Base-by-base conservation (phyloP, 2,329 filamentous ascomycete genomes). In the Sporothrix humicola region DNA sequence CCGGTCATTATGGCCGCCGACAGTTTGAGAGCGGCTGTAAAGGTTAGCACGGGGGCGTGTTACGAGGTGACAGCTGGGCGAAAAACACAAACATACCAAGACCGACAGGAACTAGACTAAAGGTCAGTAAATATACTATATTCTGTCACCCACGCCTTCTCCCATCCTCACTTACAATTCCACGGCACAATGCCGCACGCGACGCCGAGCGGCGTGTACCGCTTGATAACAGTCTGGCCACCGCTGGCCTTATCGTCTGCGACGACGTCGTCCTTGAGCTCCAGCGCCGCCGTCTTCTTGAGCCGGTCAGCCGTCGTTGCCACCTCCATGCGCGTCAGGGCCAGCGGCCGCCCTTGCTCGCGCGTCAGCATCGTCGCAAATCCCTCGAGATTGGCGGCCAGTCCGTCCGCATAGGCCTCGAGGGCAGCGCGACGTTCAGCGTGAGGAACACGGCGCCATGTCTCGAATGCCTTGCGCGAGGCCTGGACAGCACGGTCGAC, bases 1-100 rank as follows among this genome's bases (percentile, higher is more conserved):
- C 88, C 88, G 0, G 89, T 87, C 50, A 90, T 75, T 0, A 91
- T 78, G 1, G 87, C 87, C 0, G 88, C 86, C 0, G 84, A 85
- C 37, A 91, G 81, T 79, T 91, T 91, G 71, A 89, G 42, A 48
- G 42, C n/a, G n/a, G 61, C 61, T 59, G 56, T 9, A 3, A 17
- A 12, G 26, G 52, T 12, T 12, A 56, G 52, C 20, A 10, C 4
- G 10, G 1, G 8, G 13, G 9, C 3, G 26, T n/a, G 26, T 3
- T 3, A 2, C 7, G 31, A 37, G 20, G 52, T 0, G 4, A 26
- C 20, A 23, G 9, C 10, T 26, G 13, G 20, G 1, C 31, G 9
- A 4, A 26, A 26, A 56, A 13, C n/a, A 20, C 5, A 37, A n/a
- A 59, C 56, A 3, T 59, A 59, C 56, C 56, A 8, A 65, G 61